phyloP scores from a whole-genome alignment of 371 early-diverging fungal genomes.

The Apophysomyces trapeziformis region DNA sequence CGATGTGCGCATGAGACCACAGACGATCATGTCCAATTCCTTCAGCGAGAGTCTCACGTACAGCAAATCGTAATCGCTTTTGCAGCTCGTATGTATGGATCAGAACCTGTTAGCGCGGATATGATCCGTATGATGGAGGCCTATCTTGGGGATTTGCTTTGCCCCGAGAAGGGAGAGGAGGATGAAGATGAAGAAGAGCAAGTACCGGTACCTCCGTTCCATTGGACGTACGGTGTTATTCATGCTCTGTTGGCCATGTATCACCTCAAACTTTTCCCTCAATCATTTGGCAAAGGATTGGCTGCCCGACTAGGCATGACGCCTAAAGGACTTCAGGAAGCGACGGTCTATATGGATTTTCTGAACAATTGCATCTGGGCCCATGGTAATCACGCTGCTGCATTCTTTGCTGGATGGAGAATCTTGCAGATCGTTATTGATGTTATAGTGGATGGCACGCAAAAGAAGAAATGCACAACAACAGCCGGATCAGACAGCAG shows the following conservation, averaged over 20 bases:
- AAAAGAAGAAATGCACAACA: constrained; percentile 8
- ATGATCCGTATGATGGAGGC: constrained; percentile 49
- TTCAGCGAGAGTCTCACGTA: constrained; percentile 27
- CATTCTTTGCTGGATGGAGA: constrained; percentile 53
- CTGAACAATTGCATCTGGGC: constrained; percentile 22
- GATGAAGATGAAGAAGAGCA: not conserved
- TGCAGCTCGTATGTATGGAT: constrained; percentile 30
- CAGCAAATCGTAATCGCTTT: constrained; percentile 36
- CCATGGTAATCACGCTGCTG: constrained; percentile 43
- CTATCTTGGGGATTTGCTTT: constrained; percentile 34
- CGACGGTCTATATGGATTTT: constrained; percentile 35
- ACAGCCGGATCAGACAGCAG: not conserved
- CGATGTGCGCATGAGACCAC: constrained; percentile 14
- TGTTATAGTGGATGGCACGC: constrained; percentile 29
- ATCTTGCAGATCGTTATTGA: constrained; percentile 34
- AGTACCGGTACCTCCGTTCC: constrained; percentile 29
- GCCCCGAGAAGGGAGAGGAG: constrained; percentile 23
- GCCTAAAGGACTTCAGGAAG: constrained; percentile 41
- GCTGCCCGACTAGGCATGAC: constrained; percentile 39
- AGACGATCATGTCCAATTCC: constrained; percentile 18
- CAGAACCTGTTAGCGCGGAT: constrained; percentile 24
- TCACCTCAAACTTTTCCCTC: constrained; percentile 44
- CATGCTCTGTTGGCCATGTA: constrained; percentile 44
- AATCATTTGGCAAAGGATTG: constrained; percentile 48
- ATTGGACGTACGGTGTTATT: constrained; percentile 45